These are phyloP conservation scores for Entomortierella parvispora DNA, from an alignment of 192 early-diverging fungal genomes.

Conservation along the genomic window DNA sequence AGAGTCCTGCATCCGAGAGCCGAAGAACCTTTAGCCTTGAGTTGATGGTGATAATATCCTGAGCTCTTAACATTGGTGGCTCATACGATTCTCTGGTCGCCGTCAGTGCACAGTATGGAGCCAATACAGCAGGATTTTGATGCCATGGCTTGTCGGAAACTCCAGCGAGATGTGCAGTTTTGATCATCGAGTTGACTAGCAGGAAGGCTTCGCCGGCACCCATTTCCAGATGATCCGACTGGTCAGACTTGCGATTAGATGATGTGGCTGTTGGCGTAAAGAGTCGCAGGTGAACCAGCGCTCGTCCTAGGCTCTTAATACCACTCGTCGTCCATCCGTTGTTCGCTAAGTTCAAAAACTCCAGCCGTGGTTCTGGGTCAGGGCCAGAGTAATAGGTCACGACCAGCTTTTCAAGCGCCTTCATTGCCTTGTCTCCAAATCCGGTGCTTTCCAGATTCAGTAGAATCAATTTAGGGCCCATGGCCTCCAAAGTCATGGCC, in stretches of 20 bases:
- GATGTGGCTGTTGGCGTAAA: slow-evolving; percentile 6
- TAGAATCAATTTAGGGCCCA: slow-evolving; percentile 19
- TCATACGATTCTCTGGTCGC: slow-evolving; percentile 27
- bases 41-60: slow-evolving; percentile 18
- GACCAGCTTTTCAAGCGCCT: slow-evolving; percentile 26
- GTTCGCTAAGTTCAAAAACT: slow-evolving; percentile 23
- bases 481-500: slow-evolving; percentile 5
- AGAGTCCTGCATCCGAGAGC: slow-evolving; percentile 24
- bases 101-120: slow-evolving; percentile 1
- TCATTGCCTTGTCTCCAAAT: slow-evolving; percentile 26
- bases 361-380: slow-evolving; percentile 11
- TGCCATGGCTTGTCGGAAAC: slow-evolving; percentile 24
- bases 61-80: slow-evolving; percentile 1
- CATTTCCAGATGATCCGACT: slow-evolving; percentile 13
- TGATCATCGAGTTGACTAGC: slow-evolving; percentile 35
- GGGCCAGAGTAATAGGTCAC: slow-evolving; percentile 1
- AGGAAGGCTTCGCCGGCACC: slow-evolving; percentile 20
- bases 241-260: neutral
- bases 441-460: slow-evolving; percentile 36
- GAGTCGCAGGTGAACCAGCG: slow-evolving; percentile 11
- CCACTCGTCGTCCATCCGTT: slow-evolving; percentile 36
- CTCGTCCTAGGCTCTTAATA: slow-evolving; percentile 27
- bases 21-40: slow-evolving; percentile 31
- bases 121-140: slow-evolving; percentile 5
- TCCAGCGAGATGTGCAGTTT: neutral